Evolutionary conservation across 768 basidiomycete species (phyloP).

Genomic region (Paxillus rubicundulus): DNA sequence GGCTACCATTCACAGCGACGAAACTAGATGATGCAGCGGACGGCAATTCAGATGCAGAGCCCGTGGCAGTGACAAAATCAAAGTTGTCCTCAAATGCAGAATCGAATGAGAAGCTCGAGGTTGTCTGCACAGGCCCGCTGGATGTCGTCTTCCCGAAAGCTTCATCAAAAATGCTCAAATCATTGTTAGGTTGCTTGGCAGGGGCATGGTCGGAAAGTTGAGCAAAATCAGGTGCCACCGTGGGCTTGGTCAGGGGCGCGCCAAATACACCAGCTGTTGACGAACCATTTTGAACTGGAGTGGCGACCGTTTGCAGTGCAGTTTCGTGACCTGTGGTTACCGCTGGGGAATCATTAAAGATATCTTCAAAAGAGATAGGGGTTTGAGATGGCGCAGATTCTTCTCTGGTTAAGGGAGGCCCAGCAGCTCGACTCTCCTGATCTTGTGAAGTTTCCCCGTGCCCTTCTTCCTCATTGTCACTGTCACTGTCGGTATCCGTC

Average conservation of each 20-base stretch:
- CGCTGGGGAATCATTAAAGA: conserved; percentile 39
- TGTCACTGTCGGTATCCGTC: conserved; percentile 37
- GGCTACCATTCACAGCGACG: conserved; percentile 26
- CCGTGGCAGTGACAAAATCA: conserved; percentile 50
- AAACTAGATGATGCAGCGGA: conserved; percentile 22
- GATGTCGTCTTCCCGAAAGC: conserved; percentile 57
- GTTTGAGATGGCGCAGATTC: conserved; percentile 4
- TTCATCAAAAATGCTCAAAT: conserved; percentile 69
- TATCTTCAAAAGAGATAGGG: conserved; percentile 50
- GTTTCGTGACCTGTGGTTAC: conserved; percentile 20
- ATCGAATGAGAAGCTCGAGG: conserved; percentile 58
- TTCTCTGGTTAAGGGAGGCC: conserved; percentile 14
- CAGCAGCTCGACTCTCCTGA: conserved; percentile 17
- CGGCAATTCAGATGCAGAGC: conserved; percentile 30
- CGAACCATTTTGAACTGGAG: conserved; percentile 14
- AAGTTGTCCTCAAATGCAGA: conserved; percentile 64
- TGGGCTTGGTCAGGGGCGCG: conserved; percentile 23
- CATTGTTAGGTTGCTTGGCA: conserved; percentile 17
- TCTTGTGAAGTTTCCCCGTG: conserved; percentile 27
- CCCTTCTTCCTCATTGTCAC: conserved; percentile 47
- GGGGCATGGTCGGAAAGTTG: conserved; percentile 22
- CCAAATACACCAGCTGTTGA: conserved; percentile 42
- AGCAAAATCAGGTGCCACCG: conserved; percentile 14
- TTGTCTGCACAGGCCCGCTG: conserved; percentile 32
- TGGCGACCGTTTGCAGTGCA: conserved; percentile 17